These are phyloP conservation scores for Sporothrix pseudoabietina DNA, from an alignment of 2,329 filamentous ascomycete species.

Conservation along the genomic window DNA sequence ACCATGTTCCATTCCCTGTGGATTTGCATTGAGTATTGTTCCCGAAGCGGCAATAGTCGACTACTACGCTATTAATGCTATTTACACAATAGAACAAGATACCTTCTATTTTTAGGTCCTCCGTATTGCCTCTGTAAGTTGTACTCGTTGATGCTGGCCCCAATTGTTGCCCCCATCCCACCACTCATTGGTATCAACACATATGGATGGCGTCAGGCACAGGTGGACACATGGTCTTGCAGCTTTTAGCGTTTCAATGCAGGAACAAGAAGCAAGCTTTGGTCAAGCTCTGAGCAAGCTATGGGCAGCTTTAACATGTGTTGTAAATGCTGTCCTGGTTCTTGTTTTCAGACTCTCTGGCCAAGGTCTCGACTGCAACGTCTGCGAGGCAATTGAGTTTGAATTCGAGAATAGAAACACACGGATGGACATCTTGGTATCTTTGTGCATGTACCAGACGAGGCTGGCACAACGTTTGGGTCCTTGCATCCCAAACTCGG, in stretches of 20 bases:
- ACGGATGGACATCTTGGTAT: background rate
- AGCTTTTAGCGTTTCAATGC: conserved; percentile 15
- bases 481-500: background rate
- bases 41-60: background rate
- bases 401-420: background rate
- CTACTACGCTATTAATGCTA: background rate
- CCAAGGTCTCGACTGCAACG: conserved; percentile 1
- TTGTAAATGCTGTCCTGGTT: background rate
- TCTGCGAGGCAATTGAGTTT: background rate
- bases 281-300: background rate
- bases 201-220: background rate
- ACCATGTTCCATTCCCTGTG: background rate
- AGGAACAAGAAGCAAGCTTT: conserved; percentile 15
- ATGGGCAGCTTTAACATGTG: background rate
- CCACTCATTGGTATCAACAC: too few species aligned
- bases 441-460: background rate
- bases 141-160: background rate
- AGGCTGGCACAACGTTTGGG: background rate
- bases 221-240: background rate
- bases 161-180: background rate
- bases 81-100: background rate
- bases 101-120: conserved; percentile 7
- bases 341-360: background rate
- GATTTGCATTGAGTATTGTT: background rate
- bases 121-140: background rate